Evolutionary conservation across 2,329 filamentous ascomycete genomes (phyloP), one percentile per base, ranked within the genome.

Genomic region (Fusarium hostae): DNA sequence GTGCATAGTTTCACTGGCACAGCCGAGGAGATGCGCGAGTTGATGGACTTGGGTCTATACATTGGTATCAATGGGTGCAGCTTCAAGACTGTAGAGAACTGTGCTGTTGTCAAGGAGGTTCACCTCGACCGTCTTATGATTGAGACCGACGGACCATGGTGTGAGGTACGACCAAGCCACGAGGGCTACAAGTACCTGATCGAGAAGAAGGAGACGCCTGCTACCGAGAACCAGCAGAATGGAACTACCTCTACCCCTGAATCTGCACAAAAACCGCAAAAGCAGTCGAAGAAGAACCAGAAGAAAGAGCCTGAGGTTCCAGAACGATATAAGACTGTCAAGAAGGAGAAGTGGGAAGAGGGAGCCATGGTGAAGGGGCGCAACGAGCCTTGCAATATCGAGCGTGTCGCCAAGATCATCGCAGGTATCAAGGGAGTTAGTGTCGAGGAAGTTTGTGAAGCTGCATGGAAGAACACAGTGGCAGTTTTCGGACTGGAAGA

Each of bases 71-170:
- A 99, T 78, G 96, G 96, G 8, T 99, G 96, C 81, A 97, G 93
- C 77, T 89, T 99, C 85, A 99, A 98, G 86, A 98, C 94, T 9
- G 91, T 88, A 15, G 94, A 97, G 79, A 99, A 98, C 76, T 89
- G 97, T 43, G 91, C 88, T 18, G 95, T 98, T 5, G 94, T 98
- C 15, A 90, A 87, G 70, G 88, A 91, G 66, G 90, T 98, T 41
- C 92, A 91, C 15, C 84, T 99, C 15, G 90, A 95, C 61, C 84
- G 91, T 50, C 81, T 99, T 59, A 97, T 98, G 87, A 90, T 99
- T 51, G 96, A 99, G 86, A 99, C 96, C 0, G 96, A 99, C 79
- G 96, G 96, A 5, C 96, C 96, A 6, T 99, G 96, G 93, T 99
- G 96, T 78, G 96, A 99, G 81, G 95, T 99, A 65, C 87, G 96